Conservation (phyloP, 1,139 yeast species). For the Komagataea norvegica region DNA sequence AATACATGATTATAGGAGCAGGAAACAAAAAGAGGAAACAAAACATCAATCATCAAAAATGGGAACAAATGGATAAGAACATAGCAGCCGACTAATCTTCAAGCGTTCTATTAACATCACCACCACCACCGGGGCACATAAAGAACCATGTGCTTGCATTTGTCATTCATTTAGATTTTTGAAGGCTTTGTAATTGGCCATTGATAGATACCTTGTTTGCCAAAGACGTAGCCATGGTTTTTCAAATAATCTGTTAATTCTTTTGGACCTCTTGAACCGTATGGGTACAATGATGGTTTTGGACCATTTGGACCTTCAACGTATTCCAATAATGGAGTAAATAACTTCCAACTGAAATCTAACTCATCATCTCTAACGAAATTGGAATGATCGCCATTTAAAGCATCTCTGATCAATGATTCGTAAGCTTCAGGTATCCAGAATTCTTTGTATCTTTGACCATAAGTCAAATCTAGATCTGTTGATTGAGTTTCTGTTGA, state of each 20-base stretch:
- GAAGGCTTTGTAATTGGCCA: slow-evolving; percentile 77
- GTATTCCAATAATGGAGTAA: slow-evolving; percentile 82
- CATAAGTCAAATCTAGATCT: slow-evolving; percentile 85
- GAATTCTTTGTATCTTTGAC: slow-evolving; percentile 76
- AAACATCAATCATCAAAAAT: slow-evolving; percentile 3
- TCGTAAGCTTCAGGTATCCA: slow-evolving; percentile 99
- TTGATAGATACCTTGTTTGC: slow-evolving; percentile 58
- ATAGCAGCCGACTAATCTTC: too few species aligned
- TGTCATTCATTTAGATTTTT: slow-evolving; percentile 3
- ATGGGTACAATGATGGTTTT: slow-evolving; percentile 62
- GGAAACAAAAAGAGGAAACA: not conserved
- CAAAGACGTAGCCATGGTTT: slow-evolving; percentile 65
- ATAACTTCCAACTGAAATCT: slow-evolving; percentile 86
- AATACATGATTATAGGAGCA: slow-evolving; percentile 1
- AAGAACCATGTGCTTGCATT: too few species aligned
- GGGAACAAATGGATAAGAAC: too few species aligned
- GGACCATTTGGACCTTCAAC: slow-evolving; percentile 71
- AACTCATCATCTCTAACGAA: slow-evolving; percentile 98
- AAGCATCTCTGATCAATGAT: slow-evolving; percentile 85
- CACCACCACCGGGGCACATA: not conserved
- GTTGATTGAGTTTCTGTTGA: slow-evolving; percentile 77
- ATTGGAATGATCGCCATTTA: slow-evolving; percentile 91
- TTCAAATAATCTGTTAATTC: slow-evolving; percentile 56
- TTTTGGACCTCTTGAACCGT: slow-evolving; percentile 89
- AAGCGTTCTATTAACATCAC: not conserved